Evolutionary conservation across 2,329 filamentous ascomycete genomes (phyloP).

Genomic region (Aureobasidium sp.): DNA sequence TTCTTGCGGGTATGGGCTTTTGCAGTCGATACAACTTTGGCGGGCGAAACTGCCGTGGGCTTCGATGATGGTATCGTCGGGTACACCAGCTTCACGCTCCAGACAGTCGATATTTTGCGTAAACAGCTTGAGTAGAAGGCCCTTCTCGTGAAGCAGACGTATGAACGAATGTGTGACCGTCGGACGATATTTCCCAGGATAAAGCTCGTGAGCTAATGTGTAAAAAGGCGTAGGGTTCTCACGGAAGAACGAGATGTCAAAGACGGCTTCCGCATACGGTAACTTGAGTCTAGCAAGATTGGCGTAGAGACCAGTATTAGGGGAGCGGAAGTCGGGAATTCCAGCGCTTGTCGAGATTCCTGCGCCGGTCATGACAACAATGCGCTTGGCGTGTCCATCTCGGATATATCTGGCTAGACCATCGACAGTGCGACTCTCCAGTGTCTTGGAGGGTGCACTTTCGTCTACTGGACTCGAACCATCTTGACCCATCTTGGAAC

Average conservation of each 20-base stretch:
- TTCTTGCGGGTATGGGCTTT: conserved; percentile 73
- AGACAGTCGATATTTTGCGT: conserved; percentile 99
- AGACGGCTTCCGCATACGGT: conserved; percentile 91
- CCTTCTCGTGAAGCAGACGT: conserved; percentile 80
- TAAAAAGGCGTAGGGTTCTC: conserved; percentile 92
- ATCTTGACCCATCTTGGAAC: conserved; percentile 85
- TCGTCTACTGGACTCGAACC: conserved; percentile 74
- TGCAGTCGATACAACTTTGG: conserved; percentile 94
- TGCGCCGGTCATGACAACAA: conserved; percentile 92
- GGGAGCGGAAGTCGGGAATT: conserved; percentile 96
- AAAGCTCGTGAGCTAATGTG: conserved; percentile 89
- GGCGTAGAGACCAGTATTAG: conserved; percentile 92
- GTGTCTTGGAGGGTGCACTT: conserved; percentile 67
- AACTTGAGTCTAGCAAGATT: conserved; percentile 90
- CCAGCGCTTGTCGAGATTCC: conserved; percentile 80
- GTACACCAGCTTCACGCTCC: conserved; percentile 88
- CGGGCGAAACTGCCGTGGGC: conserved; percentile 96
- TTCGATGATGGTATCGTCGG: conserved; percentile 84
- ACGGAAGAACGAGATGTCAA: conserved; percentile 92
- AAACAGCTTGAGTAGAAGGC: conserved; percentile 84
- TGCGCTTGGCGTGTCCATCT: conserved; percentile 69
- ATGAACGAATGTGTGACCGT: conserved; percentile 95
- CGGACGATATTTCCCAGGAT: conserved; percentile 88
- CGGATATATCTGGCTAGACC: conserved; percentile 86
- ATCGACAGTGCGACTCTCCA: conserved; percentile 74